phyloP scores from a whole-genome alignment of 306 rosid species.

The Prinsepia uniflora region DNA sequence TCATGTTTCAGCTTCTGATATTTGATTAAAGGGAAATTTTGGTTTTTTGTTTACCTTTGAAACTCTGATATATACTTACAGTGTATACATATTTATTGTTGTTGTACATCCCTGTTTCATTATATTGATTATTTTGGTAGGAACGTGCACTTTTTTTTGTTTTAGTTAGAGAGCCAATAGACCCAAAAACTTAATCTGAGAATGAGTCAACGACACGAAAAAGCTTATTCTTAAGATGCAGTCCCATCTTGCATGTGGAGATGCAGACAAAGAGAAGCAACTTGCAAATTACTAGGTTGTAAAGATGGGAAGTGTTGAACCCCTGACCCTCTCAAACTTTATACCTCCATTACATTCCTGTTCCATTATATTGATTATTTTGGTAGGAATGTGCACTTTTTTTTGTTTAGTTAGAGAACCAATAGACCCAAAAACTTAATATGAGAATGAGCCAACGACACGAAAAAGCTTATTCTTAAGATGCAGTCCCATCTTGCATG shows the following conservation, averaged over 20 bases:
- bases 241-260: background rate
- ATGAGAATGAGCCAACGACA: background rate
- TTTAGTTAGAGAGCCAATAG: background rate
- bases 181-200: background rate
- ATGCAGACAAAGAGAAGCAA: background rate
- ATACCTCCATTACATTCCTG: background rate
- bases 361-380: no score
- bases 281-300: background rate
- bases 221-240: background rate
- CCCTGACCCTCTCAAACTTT: background rate
- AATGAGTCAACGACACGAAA: background rate
- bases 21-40: background rate
- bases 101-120: no score
- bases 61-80: background rate
- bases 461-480: background rate
- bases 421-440: background rate
- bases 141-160: no score
- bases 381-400: no score
- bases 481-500: background rate
- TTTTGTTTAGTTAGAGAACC: background rate
- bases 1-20: background rate
- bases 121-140: no score
- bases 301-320: background rate
- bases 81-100: background rate
- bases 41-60: background rate